Percentiles rank a stretch among this genome's conserved stretches.
Conservation (phyloP, 2,329 filamentous ascomycete species). For the Neonectria punicea region DNA sequence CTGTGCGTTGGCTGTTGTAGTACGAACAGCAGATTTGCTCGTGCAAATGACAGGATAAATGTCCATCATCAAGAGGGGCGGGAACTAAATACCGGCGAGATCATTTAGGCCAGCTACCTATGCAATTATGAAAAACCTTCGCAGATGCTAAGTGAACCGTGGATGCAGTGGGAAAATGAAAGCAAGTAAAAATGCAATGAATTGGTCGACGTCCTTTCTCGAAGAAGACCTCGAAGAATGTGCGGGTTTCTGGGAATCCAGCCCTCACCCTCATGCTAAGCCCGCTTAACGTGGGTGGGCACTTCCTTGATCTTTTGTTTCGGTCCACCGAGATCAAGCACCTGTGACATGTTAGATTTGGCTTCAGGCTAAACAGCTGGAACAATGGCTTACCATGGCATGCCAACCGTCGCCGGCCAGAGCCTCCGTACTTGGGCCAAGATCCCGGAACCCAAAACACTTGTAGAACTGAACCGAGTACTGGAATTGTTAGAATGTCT, state of each 20-base stretch:
- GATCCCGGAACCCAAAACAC: constrained; percentile 76
- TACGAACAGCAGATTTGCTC: not conserved
- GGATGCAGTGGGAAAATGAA: not conserved
- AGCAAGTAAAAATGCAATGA: not conserved
- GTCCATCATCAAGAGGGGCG: not conserved
- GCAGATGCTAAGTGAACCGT: constrained; percentile 1
- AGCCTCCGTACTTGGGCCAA: constrained; percentile 73
- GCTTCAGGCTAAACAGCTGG: too few relatives aligned
- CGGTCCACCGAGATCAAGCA: constrained; percentile 39
- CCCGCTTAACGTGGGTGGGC: constrained; percentile 32
- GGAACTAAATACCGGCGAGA: not conserved
- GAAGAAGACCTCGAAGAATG: not conserved
- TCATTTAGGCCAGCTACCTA: constrained; percentile 34
- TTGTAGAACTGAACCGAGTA: constrained; percentile 80
- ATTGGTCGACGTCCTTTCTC: too few relatives aligned
- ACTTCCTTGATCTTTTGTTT: constrained; percentile 42
- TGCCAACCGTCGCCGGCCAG: constrained; percentile 86
- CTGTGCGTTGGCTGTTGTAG: not conserved
- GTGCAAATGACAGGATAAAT: not conserved
- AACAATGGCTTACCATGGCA: constrained; percentile 72
- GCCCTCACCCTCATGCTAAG: constrained; percentile 9
- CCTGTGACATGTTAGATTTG: constrained; percentile 17
- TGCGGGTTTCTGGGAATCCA: not conserved
- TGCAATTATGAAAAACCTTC: constrained; percentile 32
- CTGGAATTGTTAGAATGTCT: constrained; percentile 47